These are phyloP conservation scores for Talaromyces trachyspermus DNA, from an alignment of 495 filamentous ascomycete genomes.

Conservation along the genomic window DNA sequence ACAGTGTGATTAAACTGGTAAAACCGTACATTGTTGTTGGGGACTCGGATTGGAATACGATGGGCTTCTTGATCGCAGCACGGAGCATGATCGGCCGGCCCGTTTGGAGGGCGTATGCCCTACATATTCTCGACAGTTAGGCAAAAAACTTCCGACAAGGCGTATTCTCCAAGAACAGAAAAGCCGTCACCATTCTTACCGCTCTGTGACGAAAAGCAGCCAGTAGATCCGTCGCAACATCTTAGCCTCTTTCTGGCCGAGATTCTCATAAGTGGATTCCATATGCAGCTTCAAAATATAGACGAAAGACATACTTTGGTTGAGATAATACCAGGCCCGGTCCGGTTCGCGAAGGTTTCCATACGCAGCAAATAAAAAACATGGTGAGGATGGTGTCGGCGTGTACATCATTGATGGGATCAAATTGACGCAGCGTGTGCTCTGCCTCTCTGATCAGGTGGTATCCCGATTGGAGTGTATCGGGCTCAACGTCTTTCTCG, in stretches of 20 bases:
- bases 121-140: neutral
- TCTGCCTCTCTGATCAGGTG: neutral
- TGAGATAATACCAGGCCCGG: constrained; percentile 3
- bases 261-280: neutral
- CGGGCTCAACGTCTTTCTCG: neutral
- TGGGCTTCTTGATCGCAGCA: neutral
- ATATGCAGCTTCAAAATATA: constrained; percentile 5
- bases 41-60: constrained; percentile 1
- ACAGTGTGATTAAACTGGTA: neutral
- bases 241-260: neutral
- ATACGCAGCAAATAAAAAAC: constrained; percentile 6
- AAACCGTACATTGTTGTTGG: constrained; percentile 4
- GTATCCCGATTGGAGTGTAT: neutral
- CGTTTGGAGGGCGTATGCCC: constrained; percentile 4
- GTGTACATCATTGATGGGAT: constrained; percentile 1
- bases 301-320: constrained; percentile 3
- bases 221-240: constrained; percentile 2
- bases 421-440: neutral
- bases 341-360: constrained; percentile 1
- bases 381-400: neutral
- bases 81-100: constrained; percentile 1
- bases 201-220: constrained; percentile 5
- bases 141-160: neutral
- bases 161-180: neutral
- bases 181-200: neutral